These are phyloP conservation scores for Teratosphaeria destructans DNA, from an alignment of 2,329 filamentous ascomycete genomes.

Conservation along the genomic window DNA sequence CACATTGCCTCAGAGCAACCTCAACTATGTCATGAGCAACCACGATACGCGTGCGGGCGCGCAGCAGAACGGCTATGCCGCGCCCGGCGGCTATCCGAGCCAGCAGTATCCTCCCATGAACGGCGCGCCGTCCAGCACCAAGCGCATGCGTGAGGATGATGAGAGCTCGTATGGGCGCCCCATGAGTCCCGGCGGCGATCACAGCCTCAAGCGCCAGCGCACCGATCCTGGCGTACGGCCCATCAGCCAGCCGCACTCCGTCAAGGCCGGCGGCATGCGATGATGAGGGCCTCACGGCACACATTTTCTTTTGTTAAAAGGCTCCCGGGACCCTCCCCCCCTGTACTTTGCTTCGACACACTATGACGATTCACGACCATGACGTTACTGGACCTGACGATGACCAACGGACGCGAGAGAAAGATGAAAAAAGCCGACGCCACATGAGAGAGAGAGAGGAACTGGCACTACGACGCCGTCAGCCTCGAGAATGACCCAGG, in stretches of 20 bases:
- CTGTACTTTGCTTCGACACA: constrained; percentile 12
- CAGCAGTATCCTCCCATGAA: constrained; percentile 51
- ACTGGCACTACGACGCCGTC: background rate
- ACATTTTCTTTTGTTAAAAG: constrained; percentile 1
- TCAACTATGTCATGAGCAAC: constrained; percentile 84
- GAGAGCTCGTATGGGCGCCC: constrained; percentile 48
- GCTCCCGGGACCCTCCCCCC: constrained; percentile 1
- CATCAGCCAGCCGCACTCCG: constrained; percentile 22
- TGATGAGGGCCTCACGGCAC: constrained; percentile 7
- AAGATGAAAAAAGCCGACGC: background rate
- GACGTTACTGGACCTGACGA: constrained; percentile 13
- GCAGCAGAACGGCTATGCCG: constrained; percentile 45
- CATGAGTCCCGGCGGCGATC: constrained; percentile 50
- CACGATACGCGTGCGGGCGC: constrained; percentile 46
- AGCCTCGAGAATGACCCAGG: background rate
- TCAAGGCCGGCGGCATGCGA: constrained; percentile 21
- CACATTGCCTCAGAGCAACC: constrained; percentile 59
- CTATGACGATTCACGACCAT: constrained; percentile 24
- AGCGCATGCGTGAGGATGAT: constrained; percentile 52
- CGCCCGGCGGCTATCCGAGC: constrained; percentile 55
- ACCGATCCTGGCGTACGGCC: constrained; percentile 37
- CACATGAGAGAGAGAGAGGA: background rate
- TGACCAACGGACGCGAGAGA: constrained; percentile 6
- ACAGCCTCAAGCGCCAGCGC: constrained; percentile 67
- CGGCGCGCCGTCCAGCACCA: constrained; percentile 43